Conservation (phyloP, 2,329 filamentous ascomycete species). For the Exophiala sp. region DNA sequence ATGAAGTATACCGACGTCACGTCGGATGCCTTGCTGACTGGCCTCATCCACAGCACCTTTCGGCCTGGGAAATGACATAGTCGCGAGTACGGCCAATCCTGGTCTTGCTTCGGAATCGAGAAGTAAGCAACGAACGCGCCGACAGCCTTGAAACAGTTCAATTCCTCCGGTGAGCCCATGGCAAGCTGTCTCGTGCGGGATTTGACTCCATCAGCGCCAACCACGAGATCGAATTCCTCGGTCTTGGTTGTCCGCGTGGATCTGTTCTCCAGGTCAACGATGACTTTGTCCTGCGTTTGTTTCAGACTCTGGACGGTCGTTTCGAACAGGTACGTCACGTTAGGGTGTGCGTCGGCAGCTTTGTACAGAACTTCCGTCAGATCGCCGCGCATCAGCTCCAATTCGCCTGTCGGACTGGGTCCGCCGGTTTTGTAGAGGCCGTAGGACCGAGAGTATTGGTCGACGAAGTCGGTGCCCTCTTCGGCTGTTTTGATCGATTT, state of each 20-base stretch:
- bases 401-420: slow-evolving; percentile 17
- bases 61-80: slow-evolving; percentile 20
- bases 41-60: slow-evolving; percentile 15
- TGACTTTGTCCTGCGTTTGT: slow-evolving; percentile 18
- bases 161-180: slow-evolving; percentile 14
- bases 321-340: slow-evolving; percentile 24
- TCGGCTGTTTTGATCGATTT: slow-evolving; percentile 14
- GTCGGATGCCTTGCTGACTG: slow-evolving; percentile 15
- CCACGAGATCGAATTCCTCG: slow-evolving; percentile 24
- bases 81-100: slow-evolving; percentile 16
- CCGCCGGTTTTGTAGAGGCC: slow-evolving; percentile 2
- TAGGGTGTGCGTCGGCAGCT: slow-evolving; percentile 16
- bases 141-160: slow-evolving; percentile 13
- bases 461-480: slow-evolving; percentile 16
- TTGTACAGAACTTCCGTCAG: slow-evolving; percentile 23
- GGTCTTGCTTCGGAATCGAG: slow-evolving; percentile 19
- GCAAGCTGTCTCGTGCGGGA: slow-evolving; percentile 20
- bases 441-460: slow-evolving; percentile 16
- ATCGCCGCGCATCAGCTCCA: slow-evolving; percentile 27
- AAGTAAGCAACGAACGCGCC: slow-evolving; percentile 23
- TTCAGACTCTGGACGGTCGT: slow-evolving; percentile 19
- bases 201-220: slow-evolving; percentile 24
- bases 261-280: slow-evolving; percentile 21
- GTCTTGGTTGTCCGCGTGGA: background rate
- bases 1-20: slow-evolving; percentile 21